phyloP scores from a whole-genome alignment of 768 basidiomycete species.

The Termitomyces sp. region DNA sequence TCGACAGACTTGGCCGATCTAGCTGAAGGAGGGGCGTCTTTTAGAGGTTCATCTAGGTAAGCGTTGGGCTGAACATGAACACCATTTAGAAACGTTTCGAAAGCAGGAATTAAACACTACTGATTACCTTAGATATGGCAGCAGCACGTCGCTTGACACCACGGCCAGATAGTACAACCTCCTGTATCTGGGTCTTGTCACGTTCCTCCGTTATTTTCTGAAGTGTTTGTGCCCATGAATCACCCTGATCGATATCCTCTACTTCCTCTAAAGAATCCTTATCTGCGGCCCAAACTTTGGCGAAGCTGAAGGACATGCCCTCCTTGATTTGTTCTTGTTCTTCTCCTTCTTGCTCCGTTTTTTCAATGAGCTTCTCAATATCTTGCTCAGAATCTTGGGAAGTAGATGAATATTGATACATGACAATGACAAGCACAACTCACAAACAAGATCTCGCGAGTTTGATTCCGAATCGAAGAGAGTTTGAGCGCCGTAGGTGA shows the following conservation, averaged over 20 bases:
- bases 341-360: conserved; percentile 72
- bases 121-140: conserved; percentile 42
- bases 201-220: conserved; percentile 44
- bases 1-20: conserved; percentile 16
- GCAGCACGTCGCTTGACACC: conserved; percentile 77
- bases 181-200: conserved; percentile 37
- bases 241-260: conserved; percentile 56
- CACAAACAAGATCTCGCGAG: conserved; percentile 69
- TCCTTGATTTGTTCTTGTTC: conserved; percentile 46
- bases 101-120: neutral
- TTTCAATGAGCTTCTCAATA: conserved; percentile 83
- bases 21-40: conserved; percentile 1
- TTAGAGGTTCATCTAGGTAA: conserved; percentile 16
- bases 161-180: conserved; percentile 60
- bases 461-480: conserved; percentile 69
- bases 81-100: neutral
- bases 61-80: conserved; percentile 26
- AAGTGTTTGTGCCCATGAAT: conserved; percentile 82
- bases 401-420: neutral
- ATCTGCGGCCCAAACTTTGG: conserved; percentile 88
- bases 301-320: conserved; percentile 73
- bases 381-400: conserved; percentile 71
- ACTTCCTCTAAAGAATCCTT: conserved; percentile 70
- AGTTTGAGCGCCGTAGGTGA: conserved; percentile 84
- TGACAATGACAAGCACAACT: conserved; percentile 16